A percentile compares a stretch with the other conserved stretches of the same genome.
These are phyloP conservation scores for Saccharomycopsis amapae DNA, from an alignment of 805 yeast species.

Conservation along the genomic window DNA sequence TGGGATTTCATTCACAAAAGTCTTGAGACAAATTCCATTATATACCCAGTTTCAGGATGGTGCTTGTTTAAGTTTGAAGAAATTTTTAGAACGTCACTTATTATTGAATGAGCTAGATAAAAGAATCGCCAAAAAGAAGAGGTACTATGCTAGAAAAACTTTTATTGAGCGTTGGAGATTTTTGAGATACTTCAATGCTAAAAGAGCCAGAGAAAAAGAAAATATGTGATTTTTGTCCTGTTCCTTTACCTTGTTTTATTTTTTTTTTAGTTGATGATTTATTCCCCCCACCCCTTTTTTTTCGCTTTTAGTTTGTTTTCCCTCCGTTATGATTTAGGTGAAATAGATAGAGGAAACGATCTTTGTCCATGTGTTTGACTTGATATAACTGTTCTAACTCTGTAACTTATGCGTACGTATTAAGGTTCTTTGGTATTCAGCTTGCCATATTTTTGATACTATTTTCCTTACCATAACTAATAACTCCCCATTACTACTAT, in stretches of 20 bases:
- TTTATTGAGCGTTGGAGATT: constrained; percentile 19
- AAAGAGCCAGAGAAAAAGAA: neutral
- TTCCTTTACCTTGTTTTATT: neutral
- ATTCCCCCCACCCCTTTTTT: neutral
- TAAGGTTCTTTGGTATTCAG: too few relatives aligned
- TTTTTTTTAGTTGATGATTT: neutral
- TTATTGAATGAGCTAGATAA: constrained; percentile 50
- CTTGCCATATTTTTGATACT: too few relatives aligned
- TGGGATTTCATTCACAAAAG: constrained; percentile 56
- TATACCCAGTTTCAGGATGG: constrained; percentile 72
- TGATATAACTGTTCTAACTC: neutral
- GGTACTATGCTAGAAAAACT: constrained; percentile 14
- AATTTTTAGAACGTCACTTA: constrained; percentile 57
- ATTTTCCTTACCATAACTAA: too few relatives aligned
- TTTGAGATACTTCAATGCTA: constrained; percentile 7
- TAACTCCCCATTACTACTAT: too few relatives aligned
- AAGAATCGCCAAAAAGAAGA: constrained; percentile 19
- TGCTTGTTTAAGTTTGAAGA: constrained; percentile 66
- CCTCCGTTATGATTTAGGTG: too few relatives aligned
- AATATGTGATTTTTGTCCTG: neutral
- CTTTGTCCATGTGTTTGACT: neutral
- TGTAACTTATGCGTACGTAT: too few relatives aligned
- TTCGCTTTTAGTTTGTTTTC: too few relatives aligned
- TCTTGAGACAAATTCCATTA: constrained; percentile 63
- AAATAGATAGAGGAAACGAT: too few relatives aligned